Conservation (phyloP, 352 stramenopile species). For the Phytophthora constricta region DNA sequence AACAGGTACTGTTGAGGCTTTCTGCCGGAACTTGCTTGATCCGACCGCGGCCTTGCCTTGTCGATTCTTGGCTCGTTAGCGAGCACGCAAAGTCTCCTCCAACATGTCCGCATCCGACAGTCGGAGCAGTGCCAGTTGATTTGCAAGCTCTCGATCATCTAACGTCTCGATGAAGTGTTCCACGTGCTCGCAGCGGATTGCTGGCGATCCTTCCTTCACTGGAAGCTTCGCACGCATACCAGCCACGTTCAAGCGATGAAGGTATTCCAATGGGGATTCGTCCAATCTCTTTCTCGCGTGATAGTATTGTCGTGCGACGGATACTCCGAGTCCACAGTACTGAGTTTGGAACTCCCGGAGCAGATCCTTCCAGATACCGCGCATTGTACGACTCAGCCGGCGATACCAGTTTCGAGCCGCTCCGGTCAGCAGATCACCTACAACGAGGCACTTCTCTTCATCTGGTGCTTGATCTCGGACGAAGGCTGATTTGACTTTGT, state of each 20-base stretch:
- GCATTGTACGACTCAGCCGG: not conserved
- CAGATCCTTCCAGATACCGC: not conserved
- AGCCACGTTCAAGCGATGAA: conserved; percentile 4
- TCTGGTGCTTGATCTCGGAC: not conserved
- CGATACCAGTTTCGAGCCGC: conserved; percentile 2
- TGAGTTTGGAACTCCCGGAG: not conserved
- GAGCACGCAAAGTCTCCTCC: not conserved
- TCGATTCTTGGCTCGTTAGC: no score
- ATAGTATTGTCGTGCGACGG: conserved; percentile 9
- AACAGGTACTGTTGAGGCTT: not conserved
- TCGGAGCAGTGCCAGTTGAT: conserved; percentile 1
- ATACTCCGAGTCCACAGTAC: conserved; percentile 1
- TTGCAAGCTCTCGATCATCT: conserved; percentile 6
- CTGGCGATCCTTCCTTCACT: conserved; percentile 6
- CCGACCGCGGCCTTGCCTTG: not conserved
- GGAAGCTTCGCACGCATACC: not conserved
- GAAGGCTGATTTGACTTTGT: not conserved
- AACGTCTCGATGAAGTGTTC: conserved; percentile 25
- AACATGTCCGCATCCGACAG: not conserved
- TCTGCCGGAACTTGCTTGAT: not conserved
- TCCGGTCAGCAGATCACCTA: conserved; percentile 1
- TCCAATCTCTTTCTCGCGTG: not conserved
- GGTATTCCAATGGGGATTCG: conserved; percentile 8
- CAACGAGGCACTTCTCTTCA: no score
- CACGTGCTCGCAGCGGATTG: no score